Evolutionary conservation across 306 rosid species (phyloP).

Genomic region (Vigna nakashimae): DNA sequence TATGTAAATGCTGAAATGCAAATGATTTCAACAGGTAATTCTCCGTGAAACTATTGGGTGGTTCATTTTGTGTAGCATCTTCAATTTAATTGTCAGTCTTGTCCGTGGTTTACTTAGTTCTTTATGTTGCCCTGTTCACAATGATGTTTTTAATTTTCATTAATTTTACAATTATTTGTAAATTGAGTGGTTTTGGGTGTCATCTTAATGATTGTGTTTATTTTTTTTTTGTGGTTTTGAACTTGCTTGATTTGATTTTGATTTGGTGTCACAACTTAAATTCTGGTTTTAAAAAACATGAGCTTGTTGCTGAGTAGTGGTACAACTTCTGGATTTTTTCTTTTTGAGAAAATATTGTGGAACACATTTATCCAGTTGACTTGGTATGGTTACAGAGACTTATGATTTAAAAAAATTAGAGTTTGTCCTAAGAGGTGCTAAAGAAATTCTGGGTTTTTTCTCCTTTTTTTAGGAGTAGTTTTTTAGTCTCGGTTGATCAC

Average conservation of each 20-base stretch:
- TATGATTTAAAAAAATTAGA: constrained; percentile 6
- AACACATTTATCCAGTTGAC: neutral
- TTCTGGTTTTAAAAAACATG: constrained; percentile 11
- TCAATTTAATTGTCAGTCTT: constrained; percentile 27
- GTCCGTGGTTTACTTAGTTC: constrained; percentile 8
- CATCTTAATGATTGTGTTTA: constrained; percentile 32
- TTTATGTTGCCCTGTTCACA: constrained; percentile 18
- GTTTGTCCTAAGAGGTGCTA: neutral
- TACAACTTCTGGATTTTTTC: no score
- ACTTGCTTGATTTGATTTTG: neutral
- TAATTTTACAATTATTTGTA: constrained; percentile 33
- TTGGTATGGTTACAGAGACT: neutral
- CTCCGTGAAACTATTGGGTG: constrained; percentile 54
- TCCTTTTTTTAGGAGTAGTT: constrained; percentile 8
- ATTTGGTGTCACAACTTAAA: constrained; percentile 13
- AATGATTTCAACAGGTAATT: constrained; percentile 80
- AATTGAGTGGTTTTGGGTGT: constrained; percentile 33
- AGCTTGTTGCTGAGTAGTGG: constrained; percentile 14
- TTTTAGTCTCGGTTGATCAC: constrained; percentile 26
- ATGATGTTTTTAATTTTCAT: constrained; percentile 27
- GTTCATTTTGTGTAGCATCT: constrained; percentile 47
- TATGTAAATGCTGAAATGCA: constrained; percentile 65
- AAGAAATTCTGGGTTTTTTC: constrained; percentile 7
- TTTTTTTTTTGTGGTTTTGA: constrained; percentile 2
- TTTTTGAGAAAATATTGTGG: no score